Conservation (phyloP, 2,329 filamentous ascomycete genomes). For the Talaromyces piceae region DNA sequence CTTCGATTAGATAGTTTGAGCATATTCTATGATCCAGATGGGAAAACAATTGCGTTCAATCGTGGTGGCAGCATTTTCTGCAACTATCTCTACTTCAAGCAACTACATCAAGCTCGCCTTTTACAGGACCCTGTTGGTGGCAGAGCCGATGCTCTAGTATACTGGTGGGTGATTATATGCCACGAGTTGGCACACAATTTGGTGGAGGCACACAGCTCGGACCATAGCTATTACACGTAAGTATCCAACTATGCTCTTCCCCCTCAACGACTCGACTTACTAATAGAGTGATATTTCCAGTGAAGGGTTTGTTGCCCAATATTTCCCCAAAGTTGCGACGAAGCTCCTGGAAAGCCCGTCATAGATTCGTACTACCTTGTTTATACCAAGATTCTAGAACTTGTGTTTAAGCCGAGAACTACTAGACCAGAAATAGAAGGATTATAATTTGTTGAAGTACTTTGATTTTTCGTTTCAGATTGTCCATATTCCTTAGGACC, state of each 20-base stretch:
- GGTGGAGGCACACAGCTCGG: constrained; percentile 65
- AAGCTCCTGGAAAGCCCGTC: constrained; percentile 32
- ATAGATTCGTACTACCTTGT: background rate
- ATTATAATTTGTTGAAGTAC: too few species aligned
- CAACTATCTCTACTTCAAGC: constrained; percentile 79
- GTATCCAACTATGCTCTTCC: constrained; percentile 8
- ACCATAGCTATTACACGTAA: constrained; percentile 70
- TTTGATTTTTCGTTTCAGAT: too few species aligned
- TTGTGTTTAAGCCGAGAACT: background rate
- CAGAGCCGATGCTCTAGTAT: constrained; percentile 63
- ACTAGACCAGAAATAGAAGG: background rate
- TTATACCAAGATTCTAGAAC: background rate
- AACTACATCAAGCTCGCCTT: constrained; percentile 59
- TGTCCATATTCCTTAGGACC: too few species aligned
- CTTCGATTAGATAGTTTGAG: constrained; percentile 64
- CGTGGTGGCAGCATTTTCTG: constrained; percentile 80
- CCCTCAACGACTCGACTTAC: background rate
- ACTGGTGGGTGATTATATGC: constrained; percentile 94
- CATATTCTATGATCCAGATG: constrained; percentile 75
- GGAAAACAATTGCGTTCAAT: constrained; percentile 90
- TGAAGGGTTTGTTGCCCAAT: constrained; percentile 70
- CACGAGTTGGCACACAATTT: constrained; percentile 96
- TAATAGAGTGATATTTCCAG: constrained; percentile 29
- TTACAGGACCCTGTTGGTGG: constrained; percentile 32
- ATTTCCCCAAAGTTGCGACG: constrained; percentile 62